Evolutionary conservation across 23 red algal species (phyloP).

Genomic region (Chondrus crispus): DNA sequence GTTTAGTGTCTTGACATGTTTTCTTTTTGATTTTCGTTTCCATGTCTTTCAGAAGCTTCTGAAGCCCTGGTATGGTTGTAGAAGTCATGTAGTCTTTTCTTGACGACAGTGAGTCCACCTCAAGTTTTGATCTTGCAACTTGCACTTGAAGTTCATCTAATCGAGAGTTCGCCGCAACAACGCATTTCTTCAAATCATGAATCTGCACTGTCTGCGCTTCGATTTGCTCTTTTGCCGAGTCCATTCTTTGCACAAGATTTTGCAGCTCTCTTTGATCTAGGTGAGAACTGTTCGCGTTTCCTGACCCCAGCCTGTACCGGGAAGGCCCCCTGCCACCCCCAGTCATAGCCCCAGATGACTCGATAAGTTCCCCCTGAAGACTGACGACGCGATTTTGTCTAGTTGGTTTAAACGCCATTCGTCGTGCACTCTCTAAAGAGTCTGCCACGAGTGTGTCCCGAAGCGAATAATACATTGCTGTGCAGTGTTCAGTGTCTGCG

Average conservation of each 20-base stretch:
- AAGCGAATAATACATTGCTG: conserved; percentile 87
- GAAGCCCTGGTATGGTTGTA: conserved; percentile 31
- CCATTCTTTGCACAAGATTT: neutral
- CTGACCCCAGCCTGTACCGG: conserved; percentile 33
- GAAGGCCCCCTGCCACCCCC: conserved; percentile 80
- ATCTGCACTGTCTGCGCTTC: neutral
- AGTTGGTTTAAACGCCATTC: conserved; percentile 91
- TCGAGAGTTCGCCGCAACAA: neutral
- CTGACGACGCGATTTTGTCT: conserved; percentile 87
- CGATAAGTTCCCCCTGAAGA: conserved; percentile 88
- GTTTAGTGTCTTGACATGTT: neutral
- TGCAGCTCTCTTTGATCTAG: conserved; percentile 4
- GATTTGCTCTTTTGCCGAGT: neutral
- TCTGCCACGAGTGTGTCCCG: conserved; percentile 88
- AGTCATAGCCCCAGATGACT: conserved; percentile 89
- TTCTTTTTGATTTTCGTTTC: neutral
- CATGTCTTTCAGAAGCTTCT: conserved; percentile 1
- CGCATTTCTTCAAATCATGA: neutral
- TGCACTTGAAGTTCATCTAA: conserved; percentile 17
- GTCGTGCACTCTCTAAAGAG: conserved; percentile 78
- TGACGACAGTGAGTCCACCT: conserved; percentile 12
- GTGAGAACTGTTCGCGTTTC: conserved; percentile 1
- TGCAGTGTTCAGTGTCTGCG: conserved; percentile 10
- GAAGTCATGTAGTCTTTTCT: conserved; percentile 29
- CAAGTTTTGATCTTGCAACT: neutral